Conservation (phyloP, 129 eudicot species). For the Apium graveolens region DNA sequence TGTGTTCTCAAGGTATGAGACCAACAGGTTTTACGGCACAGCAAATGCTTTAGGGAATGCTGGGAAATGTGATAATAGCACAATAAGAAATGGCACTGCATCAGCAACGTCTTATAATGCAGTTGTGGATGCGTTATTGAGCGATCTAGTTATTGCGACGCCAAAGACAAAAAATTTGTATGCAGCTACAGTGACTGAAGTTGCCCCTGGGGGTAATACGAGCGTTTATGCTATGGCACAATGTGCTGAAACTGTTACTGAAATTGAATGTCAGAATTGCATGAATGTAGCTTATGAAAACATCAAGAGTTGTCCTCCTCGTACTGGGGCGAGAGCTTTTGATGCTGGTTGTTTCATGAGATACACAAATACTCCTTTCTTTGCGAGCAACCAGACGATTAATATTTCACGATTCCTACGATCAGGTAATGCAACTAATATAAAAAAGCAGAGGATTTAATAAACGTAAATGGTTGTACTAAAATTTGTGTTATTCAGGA, state of each 20-base stretch:
- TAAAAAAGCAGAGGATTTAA: not conserved
- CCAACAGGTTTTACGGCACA: conserved; percentile 27
- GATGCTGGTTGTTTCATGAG: conserved; percentile 40
- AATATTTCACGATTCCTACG: conserved; percentile 22
- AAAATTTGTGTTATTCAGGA: conserved; percentile 13
- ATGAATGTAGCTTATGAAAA: conserved; percentile 25
- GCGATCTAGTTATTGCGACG: conserved; percentile 26
- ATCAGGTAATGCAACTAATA: conserved; percentile 13
- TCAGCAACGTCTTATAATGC: conserved; percentile 12
- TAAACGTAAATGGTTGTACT: not conserved
- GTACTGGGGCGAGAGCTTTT: conserved; percentile 26
- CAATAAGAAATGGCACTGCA: conserved; percentile 12
- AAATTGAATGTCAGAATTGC: conserved; percentile 29
- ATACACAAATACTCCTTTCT: conserved; percentile 21
- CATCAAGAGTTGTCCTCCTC: conserved; percentile 31
- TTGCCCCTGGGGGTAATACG: conserved; percentile 4
- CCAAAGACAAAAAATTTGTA: conserved; percentile 28
- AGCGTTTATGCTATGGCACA: conserved; percentile 16
- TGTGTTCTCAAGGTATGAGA: conserved; percentile 27
- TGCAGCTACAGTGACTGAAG: conserved; percentile 24
- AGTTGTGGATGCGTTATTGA: conserved; percentile 14
- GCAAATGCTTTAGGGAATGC: conserved; percentile 26
- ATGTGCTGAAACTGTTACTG: conserved; percentile 29
- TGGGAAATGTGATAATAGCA: conserved; percentile 20
- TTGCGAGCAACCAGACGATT: conserved; percentile 11